phyloP scores from a whole-genome alignment of 192 early-diverging fungal species.

The Jimgerdemannia flammicorona region DNA sequence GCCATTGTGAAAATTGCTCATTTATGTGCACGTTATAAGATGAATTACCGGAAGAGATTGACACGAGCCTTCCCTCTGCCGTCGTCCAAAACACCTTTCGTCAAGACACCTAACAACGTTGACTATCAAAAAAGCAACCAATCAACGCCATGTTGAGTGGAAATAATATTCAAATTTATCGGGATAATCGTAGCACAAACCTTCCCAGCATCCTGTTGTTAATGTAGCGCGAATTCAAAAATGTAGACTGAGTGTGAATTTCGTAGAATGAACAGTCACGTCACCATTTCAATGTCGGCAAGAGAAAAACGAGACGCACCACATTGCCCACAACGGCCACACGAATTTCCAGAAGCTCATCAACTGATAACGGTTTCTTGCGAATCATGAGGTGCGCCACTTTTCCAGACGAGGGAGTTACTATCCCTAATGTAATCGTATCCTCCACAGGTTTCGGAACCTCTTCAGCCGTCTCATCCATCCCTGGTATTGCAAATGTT shows the following conservation, averaged over 20 bases:
- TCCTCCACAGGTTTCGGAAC: not conserved
- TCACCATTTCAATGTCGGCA: not conserved
- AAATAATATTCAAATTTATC: not conserved
- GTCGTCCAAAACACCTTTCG: conserved; percentile 88
- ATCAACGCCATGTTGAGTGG: not conserved
- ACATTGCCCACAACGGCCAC: conserved; percentile 92
- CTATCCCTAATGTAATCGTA: conserved; percentile 1
- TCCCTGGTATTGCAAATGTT: conserved; percentile 16
- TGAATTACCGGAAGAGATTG: conserved; percentile 69
- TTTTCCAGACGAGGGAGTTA: conserved; percentile 16
- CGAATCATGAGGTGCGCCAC: conserved; percentile 65
- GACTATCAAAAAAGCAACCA: conserved; percentile 34
- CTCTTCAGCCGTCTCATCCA: conserved; percentile 3
- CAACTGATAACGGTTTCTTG: conserved; percentile 64
- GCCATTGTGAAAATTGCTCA: not conserved
- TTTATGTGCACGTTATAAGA: too few species aligned
- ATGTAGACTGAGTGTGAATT: too few species aligned
- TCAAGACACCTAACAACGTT: conserved; percentile 87
- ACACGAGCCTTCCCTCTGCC: conserved; percentile 88
- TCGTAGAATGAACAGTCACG: not conserved
- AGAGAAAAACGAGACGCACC: conserved; percentile 40
- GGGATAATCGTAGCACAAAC: conserved; percentile 9
- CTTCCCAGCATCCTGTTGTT: conserved; percentile 66
- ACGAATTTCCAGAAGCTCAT: conserved; percentile 80
- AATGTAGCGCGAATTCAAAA: not conserved